Conservation (phyloP, 169 alveolate species). For the Plasmodium gallinaceum region DNA sequence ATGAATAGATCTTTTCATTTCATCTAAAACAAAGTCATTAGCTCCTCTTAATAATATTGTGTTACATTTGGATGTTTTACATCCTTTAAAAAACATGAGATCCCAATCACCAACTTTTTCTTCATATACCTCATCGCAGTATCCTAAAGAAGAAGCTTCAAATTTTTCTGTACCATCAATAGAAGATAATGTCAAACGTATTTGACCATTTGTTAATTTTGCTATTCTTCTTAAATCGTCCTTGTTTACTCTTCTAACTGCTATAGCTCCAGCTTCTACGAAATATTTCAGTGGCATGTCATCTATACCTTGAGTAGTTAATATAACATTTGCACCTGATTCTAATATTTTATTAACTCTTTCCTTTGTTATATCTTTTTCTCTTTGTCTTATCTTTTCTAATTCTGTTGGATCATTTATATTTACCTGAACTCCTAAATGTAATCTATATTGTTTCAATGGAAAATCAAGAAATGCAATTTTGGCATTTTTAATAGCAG, state of each 20-base stretch:
- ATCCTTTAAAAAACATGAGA: constrained; percentile 95
- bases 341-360: constrained; percentile 95
- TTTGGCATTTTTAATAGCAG: constrained; percentile 94
- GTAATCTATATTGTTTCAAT: constrained; percentile 95
- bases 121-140: constrained; percentile 93
- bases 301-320: constrained; percentile 98
- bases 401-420: constrained; percentile 97
- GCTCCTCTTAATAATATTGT: constrained; percentile 97
- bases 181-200: constrained; percentile 93
- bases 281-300: constrained; percentile 98
- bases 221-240: constrained; percentile 97
- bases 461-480: constrained; percentile 98
- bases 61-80: constrained; percentile 89
- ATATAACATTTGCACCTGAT: constrained; percentile 99
- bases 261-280: constrained; percentile 98
- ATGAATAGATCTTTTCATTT: constrained; percentile 97
- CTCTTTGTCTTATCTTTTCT: constrained; percentile 92
- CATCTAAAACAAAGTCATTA: constrained; percentile 97
- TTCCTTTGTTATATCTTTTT: constrained; percentile 97
- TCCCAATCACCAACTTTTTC: constrained; percentile 98
- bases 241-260: constrained; percentile 97
- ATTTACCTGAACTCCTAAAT: constrained; percentile 95
- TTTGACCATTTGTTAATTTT: constrained; percentile 93
- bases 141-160: constrained; percentile 93
- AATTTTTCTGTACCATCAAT: constrained; percentile 97